Evolutionary conservation across 768 basidiomycete genomes (phyloP).

Genomic region (Psilocybe cubensis): DNA sequence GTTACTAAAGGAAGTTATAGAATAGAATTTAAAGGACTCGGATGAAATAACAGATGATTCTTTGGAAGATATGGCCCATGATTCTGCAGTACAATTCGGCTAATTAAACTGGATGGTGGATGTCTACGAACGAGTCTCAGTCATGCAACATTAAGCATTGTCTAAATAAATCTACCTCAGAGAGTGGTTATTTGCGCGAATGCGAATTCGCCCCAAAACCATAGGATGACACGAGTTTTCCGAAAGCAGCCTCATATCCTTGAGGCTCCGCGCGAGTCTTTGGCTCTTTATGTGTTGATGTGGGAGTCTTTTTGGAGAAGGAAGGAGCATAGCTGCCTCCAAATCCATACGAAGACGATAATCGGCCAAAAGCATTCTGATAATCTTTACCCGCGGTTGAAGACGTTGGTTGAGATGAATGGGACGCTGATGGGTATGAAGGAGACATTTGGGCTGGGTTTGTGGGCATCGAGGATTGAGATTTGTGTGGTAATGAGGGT

Average conservation of each 20-base stretch:
- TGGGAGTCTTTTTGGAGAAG: conserved; percentile 4
- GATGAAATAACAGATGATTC: too few relatives aligned
- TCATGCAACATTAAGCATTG: too few relatives aligned
- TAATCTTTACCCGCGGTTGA: conserved; percentile 29
- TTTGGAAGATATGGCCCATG: too few relatives aligned
- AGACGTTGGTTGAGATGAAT: too few relatives aligned
- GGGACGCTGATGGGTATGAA: background rate
- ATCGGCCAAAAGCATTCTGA: conserved; percentile 24
- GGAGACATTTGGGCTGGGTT: background rate
- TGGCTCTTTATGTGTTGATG: conserved; percentile 7
- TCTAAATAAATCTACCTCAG: too few relatives aligned
- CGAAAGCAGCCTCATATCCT: conserved; percentile 29
- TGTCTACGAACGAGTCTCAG: too few relatives aligned
- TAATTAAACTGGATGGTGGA: too few relatives aligned
- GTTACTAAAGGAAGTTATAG: too few relatives aligned
- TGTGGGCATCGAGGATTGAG: background rate
- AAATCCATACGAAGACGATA: conserved; percentile 19
- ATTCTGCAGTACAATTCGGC: too few relatives aligned
- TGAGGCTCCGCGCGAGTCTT: conserved; percentile 4
- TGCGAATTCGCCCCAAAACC: background rate
- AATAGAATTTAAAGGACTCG: too few relatives aligned
- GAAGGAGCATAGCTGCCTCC: conserved; percentile 8
- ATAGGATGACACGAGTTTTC: background rate
- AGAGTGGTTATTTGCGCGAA: too few relatives aligned
- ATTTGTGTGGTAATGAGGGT: conserved; percentile 13